Evolutionary conservation across 192 early-diverging fungal genomes (phyloP).

Genomic region (Spinellus fusiger): DNA sequence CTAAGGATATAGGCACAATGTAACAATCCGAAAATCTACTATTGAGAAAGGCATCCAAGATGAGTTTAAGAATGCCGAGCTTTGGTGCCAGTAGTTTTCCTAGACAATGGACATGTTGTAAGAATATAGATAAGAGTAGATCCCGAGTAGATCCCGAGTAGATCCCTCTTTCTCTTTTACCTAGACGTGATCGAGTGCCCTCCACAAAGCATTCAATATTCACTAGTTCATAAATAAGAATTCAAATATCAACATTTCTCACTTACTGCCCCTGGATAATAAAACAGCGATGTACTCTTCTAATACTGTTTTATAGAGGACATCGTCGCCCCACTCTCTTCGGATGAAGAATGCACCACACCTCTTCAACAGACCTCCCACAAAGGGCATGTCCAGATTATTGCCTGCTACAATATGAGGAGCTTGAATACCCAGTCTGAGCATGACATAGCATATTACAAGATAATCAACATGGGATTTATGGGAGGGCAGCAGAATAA

Average conservation of each 20-base stretch:
- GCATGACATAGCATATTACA: conserved; percentile 75
- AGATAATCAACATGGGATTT: conserved; percentile 87
- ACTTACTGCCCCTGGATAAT: conserved; percentile 52
- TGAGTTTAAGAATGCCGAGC: conserved; percentile 77
- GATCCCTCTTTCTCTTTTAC: conserved; percentile 20
- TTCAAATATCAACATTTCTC: not conserved
- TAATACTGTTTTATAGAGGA: conserved; percentile 64
- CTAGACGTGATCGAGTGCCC: conserved; percentile 75
- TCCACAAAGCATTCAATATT: conserved; percentile 83
- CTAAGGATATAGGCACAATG: conserved; percentile 76
- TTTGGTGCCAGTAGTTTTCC: conserved; percentile 72
- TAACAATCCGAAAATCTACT: conserved; percentile 59
- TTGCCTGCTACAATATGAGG: conserved; percentile 85
- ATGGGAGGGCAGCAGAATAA: conserved; percentile 77
- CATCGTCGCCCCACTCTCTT: conserved; percentile 71
- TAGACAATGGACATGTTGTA: conserved; percentile 5
- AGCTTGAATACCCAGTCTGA: conserved; percentile 56
- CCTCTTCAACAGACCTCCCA: conserved; percentile 59
- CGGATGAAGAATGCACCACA: conserved; percentile 79
- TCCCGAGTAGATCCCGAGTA: too few species aligned
- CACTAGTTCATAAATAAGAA: conserved; percentile 23
- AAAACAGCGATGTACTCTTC: conserved; percentile 71
- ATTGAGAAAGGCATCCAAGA: conserved; percentile 64
- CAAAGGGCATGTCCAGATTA: conserved; percentile 73
- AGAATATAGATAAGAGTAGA: not conserved